Base-by-base conservation (phyloP, 176 grass and related monocot species). In the Rhynchospora tenuis region DNA sequence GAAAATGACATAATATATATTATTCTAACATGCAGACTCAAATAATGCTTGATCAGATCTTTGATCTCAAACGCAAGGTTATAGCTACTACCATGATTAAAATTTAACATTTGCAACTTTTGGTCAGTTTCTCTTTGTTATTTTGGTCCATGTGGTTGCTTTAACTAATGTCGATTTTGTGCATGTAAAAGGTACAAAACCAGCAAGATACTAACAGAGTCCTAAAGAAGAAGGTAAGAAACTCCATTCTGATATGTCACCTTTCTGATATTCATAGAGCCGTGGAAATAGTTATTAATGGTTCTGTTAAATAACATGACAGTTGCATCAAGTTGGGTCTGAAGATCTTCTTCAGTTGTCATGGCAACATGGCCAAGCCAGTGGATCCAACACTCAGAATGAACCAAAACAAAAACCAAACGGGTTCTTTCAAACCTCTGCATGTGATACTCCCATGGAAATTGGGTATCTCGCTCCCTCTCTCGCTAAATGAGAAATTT, bases 21-120 rank as follows among this genome's bases (percentile, higher is more conserved):
- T 51, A 1, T 65, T 73, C 11, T 88, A 57, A 82, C 7, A 5
- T 88, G 64, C 84, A 97, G 94, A 90, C 81, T 51, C 89, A 93
- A 28, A 61, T 84, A 84, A 85, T 97, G 78, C 89, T 93, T 80
- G 91, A 97, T 83, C 85, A 91, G 47, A 84, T 93, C 9, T 93
- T 86, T 88, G 94, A 93, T 83, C 91, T 97, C 50, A 93, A 97
- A 86, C 85, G 65, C 26, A 97, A 91, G 94, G 94, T 97, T 91
- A 78, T 57, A 76, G 11, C 24, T 72, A 33, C 7, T 43, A 59
- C 7, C 79, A n/a, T 11, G 20, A 28, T 61, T 82, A 4, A 13
- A 29, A 28, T 75, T 63, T 51, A 26, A 83, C 31, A 61, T 19
- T 11, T 75, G 9, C n/a, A 59, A 48, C 0, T 80, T 65, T 66